These are phyloP conservation scores for Cryphonectria japonica DNA, from an alignment of 2,329 filamentous ascomycete species.

Conservation along the genomic window DNA sequence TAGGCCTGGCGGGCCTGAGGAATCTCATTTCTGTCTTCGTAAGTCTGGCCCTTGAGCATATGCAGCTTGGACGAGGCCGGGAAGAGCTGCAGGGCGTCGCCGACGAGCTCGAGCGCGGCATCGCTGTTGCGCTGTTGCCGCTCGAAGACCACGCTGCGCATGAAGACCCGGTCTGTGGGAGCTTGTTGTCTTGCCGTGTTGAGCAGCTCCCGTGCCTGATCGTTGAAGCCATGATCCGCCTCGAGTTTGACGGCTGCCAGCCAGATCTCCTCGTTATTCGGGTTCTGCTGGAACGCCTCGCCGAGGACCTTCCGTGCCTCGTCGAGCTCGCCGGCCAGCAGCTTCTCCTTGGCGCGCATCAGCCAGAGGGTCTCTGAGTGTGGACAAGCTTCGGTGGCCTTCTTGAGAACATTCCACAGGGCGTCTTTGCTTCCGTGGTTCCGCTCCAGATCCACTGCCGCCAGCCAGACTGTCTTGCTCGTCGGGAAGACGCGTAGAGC, in stretches of 20 bases:
- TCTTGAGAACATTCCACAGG: constrained; percentile 84
- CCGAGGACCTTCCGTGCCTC: constrained; percentile 84
- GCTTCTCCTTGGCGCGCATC: constrained; percentile 93
- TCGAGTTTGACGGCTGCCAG: constrained; percentile 95
- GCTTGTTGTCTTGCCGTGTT: constrained; percentile 84
- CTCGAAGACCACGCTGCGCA: constrained; percentile 94
- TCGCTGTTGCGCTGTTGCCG: constrained; percentile 80
- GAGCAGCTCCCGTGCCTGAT: constrained; percentile 81
- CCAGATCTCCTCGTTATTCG: constrained; percentile 98
- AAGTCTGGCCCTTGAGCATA: constrained; percentile 99
- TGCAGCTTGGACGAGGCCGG: constrained; percentile 86
- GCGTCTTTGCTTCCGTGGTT: constrained; percentile 84
- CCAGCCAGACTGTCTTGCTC: constrained; percentile 86
- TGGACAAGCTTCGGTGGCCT: constrained; percentile 91
- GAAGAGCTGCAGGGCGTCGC: constrained; percentile 84
- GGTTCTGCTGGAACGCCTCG: constrained; percentile 90
- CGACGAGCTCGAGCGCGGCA: constrained; percentile 82
- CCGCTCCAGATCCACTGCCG: constrained; percentile 87
- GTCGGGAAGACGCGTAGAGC: constrained; percentile 87
- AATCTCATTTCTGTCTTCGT: constrained; percentile 78
- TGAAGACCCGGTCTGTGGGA: constrained; percentile 94
- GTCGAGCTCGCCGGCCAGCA: constrained; percentile 85
- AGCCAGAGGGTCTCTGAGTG: constrained; percentile 93
- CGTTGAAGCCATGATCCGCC: constrained; percentile 81
- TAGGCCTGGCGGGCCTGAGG: constrained; percentile 90